Base-by-base conservation (phyloP, 768 basidiomycete species). In the Coprinopsis cinerea region DNA sequence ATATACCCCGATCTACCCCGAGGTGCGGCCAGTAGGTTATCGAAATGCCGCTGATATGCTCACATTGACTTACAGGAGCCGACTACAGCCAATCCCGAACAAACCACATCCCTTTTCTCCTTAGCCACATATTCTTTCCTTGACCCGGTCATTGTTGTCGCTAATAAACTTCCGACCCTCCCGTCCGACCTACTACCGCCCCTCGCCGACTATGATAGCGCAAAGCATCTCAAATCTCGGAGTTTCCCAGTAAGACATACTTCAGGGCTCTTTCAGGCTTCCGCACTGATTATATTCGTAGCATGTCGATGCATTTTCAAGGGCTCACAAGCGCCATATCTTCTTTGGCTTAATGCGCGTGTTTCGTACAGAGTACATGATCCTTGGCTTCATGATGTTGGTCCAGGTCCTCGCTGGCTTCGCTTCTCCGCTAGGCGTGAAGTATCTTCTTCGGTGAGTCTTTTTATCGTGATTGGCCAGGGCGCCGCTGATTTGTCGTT, bases 171-270 rank as follows among this genome's bases (percentile, higher is more conserved):
- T 23, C 62, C 72, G 2, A 76, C 75, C 57, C 60, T 83, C 0
- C 60, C 77, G 0, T 66, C 71, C 37, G 80, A 84, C 44, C 64
- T 81, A 48, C 64, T 85, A 25, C 82, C 83, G 13, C 78, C 78
- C 1, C 72, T 87, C 66, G 79, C 82, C 2, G 83, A 87, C 51
- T 79, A 78, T 48, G 85, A 87, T 53, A 51, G 63, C 48, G 63
- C 67, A 4, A 51, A 62, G 24, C 50, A 61, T 47, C 52, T 71
- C 20, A 66, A 58, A 36, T 56, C 54, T 5, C 55, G 46, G 7
- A 59, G 56, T 46, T 72, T 67, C 51, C 57, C 59, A 49, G 65
- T 59, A 53, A 34, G 42, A 50, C 24, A 15, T 22, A 18, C 30
- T 39, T 22, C 7, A 43, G 23, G 9, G 24, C 24, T 47, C 4